Percentiles rank a stretch among this genome's conserved stretches.
Evolutionary conservation across 2,329 filamentous ascomycete species (phyloP).

Genomic region (Penicillium sp.): DNA sequence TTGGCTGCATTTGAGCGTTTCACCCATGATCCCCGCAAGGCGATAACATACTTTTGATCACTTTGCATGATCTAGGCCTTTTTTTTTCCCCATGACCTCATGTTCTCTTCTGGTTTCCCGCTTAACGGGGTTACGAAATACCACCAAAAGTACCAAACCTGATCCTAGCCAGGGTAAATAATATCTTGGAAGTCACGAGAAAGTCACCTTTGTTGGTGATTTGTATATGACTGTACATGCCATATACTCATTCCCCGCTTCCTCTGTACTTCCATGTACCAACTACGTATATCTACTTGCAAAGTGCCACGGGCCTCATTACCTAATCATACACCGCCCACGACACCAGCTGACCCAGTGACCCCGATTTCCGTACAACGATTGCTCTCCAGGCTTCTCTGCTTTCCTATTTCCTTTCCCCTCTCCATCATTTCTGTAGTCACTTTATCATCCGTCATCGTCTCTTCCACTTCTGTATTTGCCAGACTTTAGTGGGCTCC

Average conservation of each 20-base stretch:
- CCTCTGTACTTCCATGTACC: background rate
- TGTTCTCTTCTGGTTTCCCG: conserved; percentile 10
- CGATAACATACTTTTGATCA: conserved; percentile 6
- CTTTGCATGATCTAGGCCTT: conserved; percentile 23
- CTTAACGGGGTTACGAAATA: conserved; percentile 16
- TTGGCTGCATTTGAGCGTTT: conserved; percentile 28
- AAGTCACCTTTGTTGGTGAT: background rate
- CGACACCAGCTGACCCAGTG: conserved; percentile 14
- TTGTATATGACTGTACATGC: background rate
- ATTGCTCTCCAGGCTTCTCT: conserved; percentile 6
- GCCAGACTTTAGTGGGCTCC: background rate
- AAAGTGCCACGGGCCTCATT: background rate
- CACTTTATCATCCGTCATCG: conserved; percentile 11
- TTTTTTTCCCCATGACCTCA: conserved; percentile 18
- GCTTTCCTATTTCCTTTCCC: conserved; percentile 2
- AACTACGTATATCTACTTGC: background rate
- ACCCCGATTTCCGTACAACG: conserved; percentile 9
- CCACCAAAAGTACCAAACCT: conserved; percentile 1
- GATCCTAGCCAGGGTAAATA: background rate
- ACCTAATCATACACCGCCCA: conserved; percentile 13
- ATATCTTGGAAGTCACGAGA: background rate
- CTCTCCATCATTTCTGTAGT: conserved; percentile 15
- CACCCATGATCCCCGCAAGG: conserved; percentile 19
- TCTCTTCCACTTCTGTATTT: background rate
- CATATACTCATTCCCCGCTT: background rate